Evolutionary conservation across 1,139 yeast species (phyloP).

Genomic region (Yamadazyma conglobata): DNA sequence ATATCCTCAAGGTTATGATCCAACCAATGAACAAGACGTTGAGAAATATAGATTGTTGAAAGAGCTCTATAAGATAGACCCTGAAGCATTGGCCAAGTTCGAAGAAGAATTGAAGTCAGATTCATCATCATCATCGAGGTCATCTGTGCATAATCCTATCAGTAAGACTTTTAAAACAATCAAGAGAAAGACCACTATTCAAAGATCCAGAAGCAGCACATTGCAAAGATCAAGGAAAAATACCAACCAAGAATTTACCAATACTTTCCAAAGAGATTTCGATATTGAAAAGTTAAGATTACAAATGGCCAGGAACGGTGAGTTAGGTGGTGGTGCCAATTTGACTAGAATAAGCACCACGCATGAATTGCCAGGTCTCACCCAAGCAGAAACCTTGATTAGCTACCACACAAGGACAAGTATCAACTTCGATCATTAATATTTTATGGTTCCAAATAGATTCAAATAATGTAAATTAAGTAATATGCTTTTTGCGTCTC

Average conservation of each 20-base stretch:
- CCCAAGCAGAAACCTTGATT: conserved; percentile 48
- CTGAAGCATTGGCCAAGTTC: conserved; percentile 32
- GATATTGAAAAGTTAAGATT: conserved; percentile 35
- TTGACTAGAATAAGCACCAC: conserved; percentile 43
- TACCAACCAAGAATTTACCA: conserved; percentile 23
- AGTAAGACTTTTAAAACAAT: conserved; percentile 35
- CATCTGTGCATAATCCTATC: conserved; percentile 21
- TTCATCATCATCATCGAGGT: conserved; percentile 10
- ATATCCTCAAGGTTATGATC: conserved; percentile 50
- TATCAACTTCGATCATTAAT: conserved; percentile 21
- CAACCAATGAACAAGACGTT: conserved; percentile 50
- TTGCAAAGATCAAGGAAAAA: conserved; percentile 24
- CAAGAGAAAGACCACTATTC: conserved; percentile 29
- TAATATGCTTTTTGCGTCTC: too few species aligned
- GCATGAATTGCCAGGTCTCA: conserved; percentile 49
- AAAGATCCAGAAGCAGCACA: conserved; percentile 25
- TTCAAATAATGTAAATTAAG: too few species aligned
- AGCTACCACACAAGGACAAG: conserved; percentile 44
- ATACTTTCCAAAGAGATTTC: conserved; percentile 33
- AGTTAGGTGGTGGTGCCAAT: conserved; percentile 32
- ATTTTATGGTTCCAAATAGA: too few species aligned
- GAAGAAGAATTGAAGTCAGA: conserved; percentile 21
- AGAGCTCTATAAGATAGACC: conserved; percentile 33
- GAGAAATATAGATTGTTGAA: conserved; percentile 40
- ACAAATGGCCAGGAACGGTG: conserved; percentile 43